Percentiles rank a stretch among this genome's conserved stretches.
phyloP scores from a whole-genome alignment of 495 filamentous ascomycete species.

The Aspergillus incahuasiensis region DNA sequence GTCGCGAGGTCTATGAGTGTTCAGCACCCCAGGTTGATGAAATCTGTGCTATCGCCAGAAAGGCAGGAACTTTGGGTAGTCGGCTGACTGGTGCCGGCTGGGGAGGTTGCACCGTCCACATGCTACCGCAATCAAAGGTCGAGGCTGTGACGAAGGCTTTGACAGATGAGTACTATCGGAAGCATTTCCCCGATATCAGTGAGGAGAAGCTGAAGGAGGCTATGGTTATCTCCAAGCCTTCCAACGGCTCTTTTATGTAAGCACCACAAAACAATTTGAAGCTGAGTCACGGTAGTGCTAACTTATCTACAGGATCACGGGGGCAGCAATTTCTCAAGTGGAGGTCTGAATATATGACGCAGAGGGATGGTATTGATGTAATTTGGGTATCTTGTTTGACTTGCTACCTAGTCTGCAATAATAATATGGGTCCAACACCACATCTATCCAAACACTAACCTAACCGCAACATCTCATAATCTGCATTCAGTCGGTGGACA shows the following conservation, averaged over 20 bases:
- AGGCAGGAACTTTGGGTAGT: conserved; percentile 76
- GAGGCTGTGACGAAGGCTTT: conserved; percentile 73
- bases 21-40: conserved; percentile 85
- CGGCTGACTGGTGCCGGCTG: conserved; percentile 92
- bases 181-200: conserved; percentile 63
- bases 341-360: conserved; percentile 19
- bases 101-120: conserved; percentile 93
- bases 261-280: conserved; percentile 11
- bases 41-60: conserved; percentile 72
- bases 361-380: background rate
- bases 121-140: conserved; percentile 81
- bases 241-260: conserved; percentile 47
- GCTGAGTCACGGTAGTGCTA: conserved; percentile 5
- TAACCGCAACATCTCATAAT: background rate
- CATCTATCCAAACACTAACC: background rate
- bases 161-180: conserved; percentile 74
- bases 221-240: conserved; percentile 84
- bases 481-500: background rate
- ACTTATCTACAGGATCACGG: conserved; percentile 32
- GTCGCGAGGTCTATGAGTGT: conserved; percentile 81
- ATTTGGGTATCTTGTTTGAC: background rate
- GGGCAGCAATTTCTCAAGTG: conserved; percentile 38
- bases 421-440: background rate
- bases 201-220: conserved; percentile 71
- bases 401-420: conserved; percentile 3